Evolutionary conservation across 768 basidiomycete genomes (phyloP).

Genomic region (Psilocybe tampanensis): DNA sequence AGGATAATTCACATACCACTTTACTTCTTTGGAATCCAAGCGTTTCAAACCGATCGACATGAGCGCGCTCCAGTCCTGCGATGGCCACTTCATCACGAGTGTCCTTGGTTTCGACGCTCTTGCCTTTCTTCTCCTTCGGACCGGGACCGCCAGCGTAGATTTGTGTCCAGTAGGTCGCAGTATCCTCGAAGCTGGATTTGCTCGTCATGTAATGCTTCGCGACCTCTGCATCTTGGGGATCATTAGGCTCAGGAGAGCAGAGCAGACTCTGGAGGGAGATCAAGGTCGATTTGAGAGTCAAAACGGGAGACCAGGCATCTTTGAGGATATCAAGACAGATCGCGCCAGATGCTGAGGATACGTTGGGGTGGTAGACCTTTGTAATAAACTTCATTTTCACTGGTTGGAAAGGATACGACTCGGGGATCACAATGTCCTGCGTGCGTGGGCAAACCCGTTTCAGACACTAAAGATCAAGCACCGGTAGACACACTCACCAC

Average conservation of each 20-base stretch:
- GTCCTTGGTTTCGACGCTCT: slow-evolving; percentile 44
- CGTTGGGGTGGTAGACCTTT: slow-evolving; percentile 94
- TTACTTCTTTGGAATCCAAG: slow-evolving; percentile 83
- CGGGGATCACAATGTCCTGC: slow-evolving; percentile 92
- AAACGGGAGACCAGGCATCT: slow-evolving; percentile 94
- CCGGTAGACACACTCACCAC: slow-evolving; percentile 62
- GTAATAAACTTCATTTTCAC: slow-evolving; percentile 99
- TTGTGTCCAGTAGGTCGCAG: slow-evolving; percentile 92
- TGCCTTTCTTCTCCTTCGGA: slow-evolving; percentile 42
- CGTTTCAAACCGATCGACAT: slow-evolving; percentile 82
- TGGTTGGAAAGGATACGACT: slow-evolving; percentile 89
- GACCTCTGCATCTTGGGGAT: slow-evolving; percentile 97
- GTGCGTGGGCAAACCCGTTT: background rate
- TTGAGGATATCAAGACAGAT: slow-evolving; percentile 90
- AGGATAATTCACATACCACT: slow-evolving; percentile 66
- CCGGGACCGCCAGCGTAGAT: slow-evolving; percentile 83
- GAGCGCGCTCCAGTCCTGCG: slow-evolving; percentile 81
- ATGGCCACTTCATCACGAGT: slow-evolving; percentile 61
- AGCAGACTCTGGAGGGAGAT: slow-evolving; percentile 93
- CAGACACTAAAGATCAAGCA: background rate
- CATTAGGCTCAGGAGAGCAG: slow-evolving; percentile 93
- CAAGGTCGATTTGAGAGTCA: slow-evolving; percentile 94
- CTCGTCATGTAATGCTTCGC: slow-evolving; percentile 96
- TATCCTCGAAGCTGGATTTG: slow-evolving; percentile 85
- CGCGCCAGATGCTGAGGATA: slow-evolving; percentile 91